A percentile compares a stretch with the other conserved stretches of the same genome.
phyloP scores from a whole-genome alignment of 2,329 filamentous ascomycete genomes.

The Penicillium sclerotiorum region DNA sequence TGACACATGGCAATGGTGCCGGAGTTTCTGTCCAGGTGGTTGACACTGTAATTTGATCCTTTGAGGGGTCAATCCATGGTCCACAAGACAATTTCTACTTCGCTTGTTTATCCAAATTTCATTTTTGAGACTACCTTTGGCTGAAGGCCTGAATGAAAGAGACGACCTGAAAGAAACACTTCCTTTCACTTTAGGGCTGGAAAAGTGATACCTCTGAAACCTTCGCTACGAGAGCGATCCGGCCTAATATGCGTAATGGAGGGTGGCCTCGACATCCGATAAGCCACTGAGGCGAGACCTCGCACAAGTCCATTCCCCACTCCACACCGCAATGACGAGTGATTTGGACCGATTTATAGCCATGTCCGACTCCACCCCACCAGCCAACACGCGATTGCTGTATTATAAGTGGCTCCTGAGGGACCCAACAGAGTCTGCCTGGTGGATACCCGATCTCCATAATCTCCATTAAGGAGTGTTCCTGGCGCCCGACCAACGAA shows the following conservation, averaged over 20 bases:
- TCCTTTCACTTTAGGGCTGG: no score
- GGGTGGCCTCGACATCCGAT: constrained; percentile 4
- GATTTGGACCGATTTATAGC: neutral
- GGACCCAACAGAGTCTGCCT: neutral
- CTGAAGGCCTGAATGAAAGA: no score
- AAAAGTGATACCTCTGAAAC: neutral
- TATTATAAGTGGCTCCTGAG: neutral
- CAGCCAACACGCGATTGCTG: neutral
- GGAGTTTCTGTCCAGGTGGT: neutral
- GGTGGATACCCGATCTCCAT: constrained; percentile 6
- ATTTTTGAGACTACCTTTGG: no score
- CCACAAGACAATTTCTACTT: neutral
- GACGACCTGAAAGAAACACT: no score
- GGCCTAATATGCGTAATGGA: neutral
- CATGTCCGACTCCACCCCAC: neutral
- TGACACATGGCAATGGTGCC: constrained; percentile 1
- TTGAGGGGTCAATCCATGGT: no score
- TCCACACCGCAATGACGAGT: neutral
- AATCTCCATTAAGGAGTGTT: constrained; percentile 4
- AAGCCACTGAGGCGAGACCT: neutral
- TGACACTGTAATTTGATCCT: neutral
- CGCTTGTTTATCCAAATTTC: neutral
- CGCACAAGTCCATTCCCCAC: constrained; percentile 1
- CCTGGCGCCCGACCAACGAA: constrained; percentile 4
- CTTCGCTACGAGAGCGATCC: neutral